Evolutionary conservation across 2,329 filamentous ascomycete genomes (phyloP).

Genomic region (Alternaria arbusti): DNA sequence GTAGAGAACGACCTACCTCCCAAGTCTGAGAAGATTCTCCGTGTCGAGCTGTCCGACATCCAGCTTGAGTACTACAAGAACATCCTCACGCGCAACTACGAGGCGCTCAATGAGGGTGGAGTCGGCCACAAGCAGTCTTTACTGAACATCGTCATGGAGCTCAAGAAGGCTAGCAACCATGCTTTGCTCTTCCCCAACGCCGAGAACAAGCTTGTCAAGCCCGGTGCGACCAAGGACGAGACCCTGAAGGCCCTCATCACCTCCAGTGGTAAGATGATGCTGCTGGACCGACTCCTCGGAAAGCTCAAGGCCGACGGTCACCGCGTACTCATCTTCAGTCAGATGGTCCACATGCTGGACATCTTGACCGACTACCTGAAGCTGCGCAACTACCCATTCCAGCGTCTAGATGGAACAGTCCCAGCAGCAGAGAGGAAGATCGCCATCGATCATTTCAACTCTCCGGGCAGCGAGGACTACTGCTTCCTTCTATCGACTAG

Average conservation of each 20-base stretch:
- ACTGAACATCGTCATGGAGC: conserved; percentile 98
- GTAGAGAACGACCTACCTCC: conserved; percentile 96
- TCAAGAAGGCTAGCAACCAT: conserved; percentile 99
- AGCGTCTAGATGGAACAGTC: conserved; percentile 94
- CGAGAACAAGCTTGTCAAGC: conserved; percentile 85
- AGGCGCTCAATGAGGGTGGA: conserved; percentile 87
- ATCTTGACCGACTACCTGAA: conserved; percentile 94
- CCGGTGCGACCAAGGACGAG: conserved; percentile 83
- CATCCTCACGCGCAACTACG: conserved; percentile 94
- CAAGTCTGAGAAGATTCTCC: conserved; percentile 98
- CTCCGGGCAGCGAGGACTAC: conserved; percentile 94
- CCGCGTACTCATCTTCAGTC: conserved; percentile 96
- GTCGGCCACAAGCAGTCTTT: conserved; percentile 93
- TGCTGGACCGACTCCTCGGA: conserved; percentile 90
- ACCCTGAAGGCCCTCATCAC: conserved; percentile 91
- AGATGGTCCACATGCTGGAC: conserved; percentile 99
- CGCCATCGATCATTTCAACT: conserved; percentile 98
- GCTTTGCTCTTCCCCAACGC: conserved; percentile 97
- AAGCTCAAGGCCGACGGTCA: conserved; percentile 95
- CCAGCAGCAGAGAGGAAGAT: conserved; percentile 84
- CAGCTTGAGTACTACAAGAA: conserved; percentile 99
- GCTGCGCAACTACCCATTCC: conserved; percentile 91
- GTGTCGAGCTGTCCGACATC: conserved; percentile 93
- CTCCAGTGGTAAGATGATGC: conserved; percentile 99
- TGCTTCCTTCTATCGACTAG: conserved; percentile 94